These are phyloP conservation scores for Conringia planisiliqua DNA, from an alignment of 345 rosid species.

Conservation along the genomic window DNA sequence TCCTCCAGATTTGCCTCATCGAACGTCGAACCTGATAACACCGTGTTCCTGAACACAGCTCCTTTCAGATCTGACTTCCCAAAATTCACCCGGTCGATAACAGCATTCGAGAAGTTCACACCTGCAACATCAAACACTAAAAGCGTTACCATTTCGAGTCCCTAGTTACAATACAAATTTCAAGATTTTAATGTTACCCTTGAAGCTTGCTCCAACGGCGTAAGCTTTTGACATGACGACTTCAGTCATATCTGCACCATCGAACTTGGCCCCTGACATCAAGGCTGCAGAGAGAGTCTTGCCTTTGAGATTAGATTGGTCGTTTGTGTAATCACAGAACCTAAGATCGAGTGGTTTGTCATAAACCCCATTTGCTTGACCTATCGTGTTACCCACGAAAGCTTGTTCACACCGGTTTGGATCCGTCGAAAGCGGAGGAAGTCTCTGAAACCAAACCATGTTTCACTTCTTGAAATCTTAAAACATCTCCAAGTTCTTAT, in stretches of 20 bases:
- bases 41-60: slow-evolving; percentile 72
- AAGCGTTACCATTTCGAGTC: background rate
- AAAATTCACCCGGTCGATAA: slow-evolving; percentile 80
- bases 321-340: slow-evolving; percentile 82
- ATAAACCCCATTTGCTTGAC: slow-evolving; percentile 96
- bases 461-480: background rate
- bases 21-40: slow-evolving; percentile 82
- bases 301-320: slow-evolving; percentile 81
- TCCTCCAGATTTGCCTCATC: slow-evolving; percentile 62
- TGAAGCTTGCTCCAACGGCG: slow-evolving; percentile 96
- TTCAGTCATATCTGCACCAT: slow-evolving; percentile 96
- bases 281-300: slow-evolving; percentile 94
- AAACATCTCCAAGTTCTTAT: background rate
- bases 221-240: slow-evolving; percentile 99
- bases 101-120: slow-evolving; percentile 79
- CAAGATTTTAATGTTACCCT: slow-evolving; percentile 40
- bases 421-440: slow-evolving; percentile 90
- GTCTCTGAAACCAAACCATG: slow-evolving; percentile 51
- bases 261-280: slow-evolving; percentile 93
- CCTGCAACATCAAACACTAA: slow-evolving; percentile 41
- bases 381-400: slow-evolving; percentile 88
- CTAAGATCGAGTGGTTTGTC: slow-evolving; percentile 96
- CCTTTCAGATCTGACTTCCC: slow-evolving; percentile 73
- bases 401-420: slow-evolving; percentile 88
- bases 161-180: background rate